Base-by-base conservation (phyloP, 1,284 basidiomycete species). In the Singerocomus inundabilis region DNA sequence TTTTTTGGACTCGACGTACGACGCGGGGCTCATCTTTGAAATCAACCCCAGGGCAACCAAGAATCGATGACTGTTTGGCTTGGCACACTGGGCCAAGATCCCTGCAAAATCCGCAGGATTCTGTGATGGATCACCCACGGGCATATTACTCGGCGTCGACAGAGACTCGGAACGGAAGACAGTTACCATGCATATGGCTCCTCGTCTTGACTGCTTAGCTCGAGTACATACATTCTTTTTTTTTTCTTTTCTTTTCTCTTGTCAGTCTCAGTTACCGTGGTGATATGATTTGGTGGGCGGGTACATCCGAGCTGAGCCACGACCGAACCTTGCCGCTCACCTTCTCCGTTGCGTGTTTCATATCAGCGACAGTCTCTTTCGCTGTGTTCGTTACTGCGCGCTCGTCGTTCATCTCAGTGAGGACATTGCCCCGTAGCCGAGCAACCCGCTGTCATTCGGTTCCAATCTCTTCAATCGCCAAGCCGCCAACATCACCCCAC, bases 241-340 rank as follows among this genome's bases (percentile, higher is more conserved):
- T 21, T 46, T 34, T 35, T 49, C 21, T 21, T 4, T n/a, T n/a
- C n/a, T n/a, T 21, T 4, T 21, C 21, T 21, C 21, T 21, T 21
- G 21, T 21, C 21, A 6, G 16, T 30, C 13, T 48, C 12, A 37
- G 63, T 69, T 65, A 67, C 64, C 62, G 61, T 65, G 53, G 60
- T 46, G 66, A 65, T 64, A 54, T 52, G 48, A 51, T 49, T 42
- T 44, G 28, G 43, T 34, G 44, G 29, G 46, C 67, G 64, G 67
- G 29, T 64, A 63, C 54, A 63, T 56, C 63, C 65, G 63, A 60
- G 38, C 52, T 52, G 51, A 62, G 57, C 60, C 36, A 29, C 40
- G 34, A 40, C 52, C 44, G 30, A 46, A 33, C 37, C 42, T 33
- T 48, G 28, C 38, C 32, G 32, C 32, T 44, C 38, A 0, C 30